These are phyloP conservation scores for Hansenula sp. DNA, from an alignment of 1,139 yeast species.

Conservation along the genomic window DNA sequence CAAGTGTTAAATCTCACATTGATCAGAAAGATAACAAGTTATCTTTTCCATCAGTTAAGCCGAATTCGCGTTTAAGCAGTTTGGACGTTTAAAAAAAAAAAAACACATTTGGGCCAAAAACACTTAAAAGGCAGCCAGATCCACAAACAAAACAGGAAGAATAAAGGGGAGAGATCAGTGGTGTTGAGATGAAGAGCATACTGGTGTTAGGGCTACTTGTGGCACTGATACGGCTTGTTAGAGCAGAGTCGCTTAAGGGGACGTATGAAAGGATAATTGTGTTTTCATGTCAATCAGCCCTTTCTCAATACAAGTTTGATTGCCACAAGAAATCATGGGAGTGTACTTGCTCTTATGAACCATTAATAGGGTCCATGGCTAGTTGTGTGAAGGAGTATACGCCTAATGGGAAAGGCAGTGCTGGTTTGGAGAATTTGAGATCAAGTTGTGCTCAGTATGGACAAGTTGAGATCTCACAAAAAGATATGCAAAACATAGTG, in stretches of 20 bases:
- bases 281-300: conserved; percentile 19
- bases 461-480: conserved; percentile 4
- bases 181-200: neutral
- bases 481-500: conserved; percentile 5
- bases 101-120: neutral
- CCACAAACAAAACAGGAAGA: neutral
- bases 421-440: conserved; percentile 5
- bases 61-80: too few species aligned
- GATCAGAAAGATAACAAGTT: neutral
- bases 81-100: neutral
- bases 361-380: conserved; percentile 15
- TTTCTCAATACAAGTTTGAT: conserved; percentile 13
- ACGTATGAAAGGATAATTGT: conserved; percentile 18
- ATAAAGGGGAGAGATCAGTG: neutral
- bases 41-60: neutral
- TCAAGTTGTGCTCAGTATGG: conserved; percentile 10
- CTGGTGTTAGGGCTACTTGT: too few species aligned
- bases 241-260: conserved; percentile 15
- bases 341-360: conserved; percentile 18
- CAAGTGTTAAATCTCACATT: neutral
- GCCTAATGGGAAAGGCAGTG: neutral
- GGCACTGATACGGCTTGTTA: neutral
- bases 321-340: conserved; percentile 12
- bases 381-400: conserved; percentile 17
- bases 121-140: neutral